Conservation (phyloP, 2,329 filamentous ascomycete species). For the Dothistroma pini region DNA sequence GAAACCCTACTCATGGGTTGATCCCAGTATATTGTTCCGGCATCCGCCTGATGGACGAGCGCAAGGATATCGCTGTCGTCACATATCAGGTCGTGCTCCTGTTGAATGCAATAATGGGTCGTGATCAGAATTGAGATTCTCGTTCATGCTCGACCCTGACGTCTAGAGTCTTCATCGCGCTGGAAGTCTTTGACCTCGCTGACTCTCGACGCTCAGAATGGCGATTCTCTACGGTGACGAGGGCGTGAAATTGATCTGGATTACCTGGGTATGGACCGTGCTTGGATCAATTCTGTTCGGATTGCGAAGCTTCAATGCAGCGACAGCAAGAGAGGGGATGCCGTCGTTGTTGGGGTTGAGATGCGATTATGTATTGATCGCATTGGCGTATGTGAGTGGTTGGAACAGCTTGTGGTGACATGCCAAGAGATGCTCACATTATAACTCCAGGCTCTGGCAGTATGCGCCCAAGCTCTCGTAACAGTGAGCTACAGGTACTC, state of each 20-base stretch:
- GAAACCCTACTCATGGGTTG: neutral
- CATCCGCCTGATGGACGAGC: neutral
- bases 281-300: conserved; percentile 12
- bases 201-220: neutral
- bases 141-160: too few species aligned
- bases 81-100: neutral
- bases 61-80: neutral
- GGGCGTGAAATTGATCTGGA: conserved; percentile 8
- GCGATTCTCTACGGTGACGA: conserved; percentile 10
- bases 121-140: too few species aligned
- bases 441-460: neutral
- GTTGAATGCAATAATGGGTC: neutral
- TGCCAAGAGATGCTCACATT: neutral
- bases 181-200: neutral
- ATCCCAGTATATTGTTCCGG: neutral
- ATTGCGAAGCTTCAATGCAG: conserved; percentile 10
- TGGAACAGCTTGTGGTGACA: neutral
- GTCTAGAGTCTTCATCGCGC: too few species aligned
- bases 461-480: neutral
- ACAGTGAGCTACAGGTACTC: conserved; percentile 3
- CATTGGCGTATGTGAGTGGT: conserved; percentile 8
- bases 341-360: conserved; percentile 7
- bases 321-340: conserved; percentile 4
- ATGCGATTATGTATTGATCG: conserved; percentile 15
- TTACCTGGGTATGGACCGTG: conserved; percentile 17